Conservation (phyloP, 176 grass and related monocot species). For the Oropetium thomaeum region DNA sequence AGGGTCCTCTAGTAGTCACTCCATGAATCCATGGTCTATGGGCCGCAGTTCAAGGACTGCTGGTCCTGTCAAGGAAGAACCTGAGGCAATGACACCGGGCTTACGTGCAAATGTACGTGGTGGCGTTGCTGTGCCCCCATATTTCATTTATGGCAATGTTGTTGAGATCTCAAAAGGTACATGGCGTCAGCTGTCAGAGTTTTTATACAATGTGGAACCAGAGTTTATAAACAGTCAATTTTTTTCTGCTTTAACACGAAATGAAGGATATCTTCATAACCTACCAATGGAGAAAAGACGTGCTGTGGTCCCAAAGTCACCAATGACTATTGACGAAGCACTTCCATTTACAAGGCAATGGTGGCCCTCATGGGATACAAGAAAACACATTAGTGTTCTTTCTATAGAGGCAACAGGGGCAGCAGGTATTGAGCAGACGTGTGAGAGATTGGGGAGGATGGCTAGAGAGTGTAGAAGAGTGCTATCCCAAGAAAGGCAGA, state of each 20-base stretch:
- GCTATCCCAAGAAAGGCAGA: slow-evolving; percentile 39
- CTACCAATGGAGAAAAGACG: slow-evolving; percentile 47
- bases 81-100: slow-evolving; percentile 13
- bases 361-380: slow-evolving; percentile 75
- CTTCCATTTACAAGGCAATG: slow-evolving; percentile 49
- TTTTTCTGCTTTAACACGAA: slow-evolving; percentile 64
- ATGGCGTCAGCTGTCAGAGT: slow-evolving; percentile 52
- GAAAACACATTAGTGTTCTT: slow-evolving; percentile 48
- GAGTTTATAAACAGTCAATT: slow-evolving; percentile 64
- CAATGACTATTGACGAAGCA: slow-evolving; percentile 59
- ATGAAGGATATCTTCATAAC: slow-evolving; percentile 88
- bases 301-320: slow-evolving; percentile 47
- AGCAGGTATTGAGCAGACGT: slow-evolving; percentile 16
- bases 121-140: slow-evolving; percentile 40
- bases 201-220: slow-evolving; percentile 60
- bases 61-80: slow-evolving; percentile 43
- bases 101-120: not conserved
- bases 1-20: slow-evolving; percentile 27
- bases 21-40: slow-evolving; percentile 24
- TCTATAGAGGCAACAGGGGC: slow-evolving; percentile 23
- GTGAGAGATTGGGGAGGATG: slow-evolving; percentile 50
- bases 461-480: slow-evolving; percentile 47
- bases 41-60: not conserved
- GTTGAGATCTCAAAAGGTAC: slow-evolving; percentile 52
- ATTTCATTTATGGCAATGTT: slow-evolving; percentile 75